Percentiles rank a stretch among this genome's conserved stretches.
phyloP scores from a whole-genome alignment of 768 basidiomycete species.

The Russula vinacea region DNA sequence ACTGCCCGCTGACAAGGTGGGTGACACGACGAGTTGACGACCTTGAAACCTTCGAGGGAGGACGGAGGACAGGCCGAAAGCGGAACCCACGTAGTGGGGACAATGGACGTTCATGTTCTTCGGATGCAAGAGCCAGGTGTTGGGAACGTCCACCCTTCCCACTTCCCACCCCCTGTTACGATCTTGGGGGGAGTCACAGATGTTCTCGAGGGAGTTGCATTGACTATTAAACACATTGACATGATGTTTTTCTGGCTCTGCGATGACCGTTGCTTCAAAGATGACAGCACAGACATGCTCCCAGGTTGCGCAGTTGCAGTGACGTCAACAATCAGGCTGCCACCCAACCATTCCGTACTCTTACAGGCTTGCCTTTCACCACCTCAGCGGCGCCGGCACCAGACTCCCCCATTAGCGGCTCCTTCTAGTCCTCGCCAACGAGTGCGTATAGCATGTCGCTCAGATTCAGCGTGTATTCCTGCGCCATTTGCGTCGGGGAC shows the following conservation, averaged over 20 bases:
- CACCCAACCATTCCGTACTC: slow-evolving; percentile 20
- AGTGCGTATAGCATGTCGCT: no score
- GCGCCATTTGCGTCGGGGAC: no score
- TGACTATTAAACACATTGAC: no score
- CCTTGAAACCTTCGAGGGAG: slow-evolving; percentile 59
- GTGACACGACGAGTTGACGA: slow-evolving; percentile 58
- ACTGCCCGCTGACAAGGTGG: slow-evolving; percentile 75
- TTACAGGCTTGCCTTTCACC: slow-evolving; percentile 37
- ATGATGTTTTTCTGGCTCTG: slow-evolving; percentile 33
- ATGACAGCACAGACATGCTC: background rate
- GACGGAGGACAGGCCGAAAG: slow-evolving; percentile 68
- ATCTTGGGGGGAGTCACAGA: slow-evolving; percentile 9
- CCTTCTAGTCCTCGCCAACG: no score
- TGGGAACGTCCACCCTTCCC: slow-evolving; percentile 29
- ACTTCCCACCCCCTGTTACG: slow-evolving; percentile 19
- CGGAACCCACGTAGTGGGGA: slow-evolving; percentile 55
- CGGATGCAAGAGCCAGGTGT: slow-evolving; percentile 40
- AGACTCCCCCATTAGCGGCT: slow-evolving; percentile 16
- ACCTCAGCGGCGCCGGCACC: slow-evolving; percentile 29
- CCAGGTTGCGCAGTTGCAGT: slow-evolving; percentile 7
- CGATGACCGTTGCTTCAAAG: no score
- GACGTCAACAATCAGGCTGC: slow-evolving; percentile 15
- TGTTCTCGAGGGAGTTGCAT: background rate
- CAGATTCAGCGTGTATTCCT: no score
- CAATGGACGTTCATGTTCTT: slow-evolving; percentile 36